A percentile compares a stretch with the other conserved stretches of the same genome.
Evolutionary conservation across 164 flowering plant genomes (phyloP).

Genomic region (Macadamia integrifolia): DNA sequence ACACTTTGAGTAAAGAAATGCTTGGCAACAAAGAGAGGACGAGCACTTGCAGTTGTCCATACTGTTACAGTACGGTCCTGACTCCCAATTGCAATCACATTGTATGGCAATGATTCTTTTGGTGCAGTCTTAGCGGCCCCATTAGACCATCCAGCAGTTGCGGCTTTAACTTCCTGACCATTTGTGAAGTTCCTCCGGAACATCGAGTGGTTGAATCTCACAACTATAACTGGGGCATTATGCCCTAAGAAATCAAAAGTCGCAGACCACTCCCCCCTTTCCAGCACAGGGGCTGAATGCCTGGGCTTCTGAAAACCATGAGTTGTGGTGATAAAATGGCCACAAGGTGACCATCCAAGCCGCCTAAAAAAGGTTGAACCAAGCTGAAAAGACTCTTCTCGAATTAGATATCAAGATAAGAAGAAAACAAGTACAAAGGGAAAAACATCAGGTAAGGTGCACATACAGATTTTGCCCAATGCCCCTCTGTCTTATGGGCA

Average conservation of each 20-base stretch:
- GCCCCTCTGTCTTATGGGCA: conserved; percentile 95
- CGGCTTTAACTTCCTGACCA: conserved; percentile 56
- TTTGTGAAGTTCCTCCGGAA: conserved; percentile 55
- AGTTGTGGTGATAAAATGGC: conserved; percentile 97
- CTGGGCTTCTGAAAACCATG: conserved; percentile 99
- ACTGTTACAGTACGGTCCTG: conserved; percentile 98
- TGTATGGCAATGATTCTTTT: conserved; percentile 81
- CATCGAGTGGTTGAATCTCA: conserved; percentile 96
- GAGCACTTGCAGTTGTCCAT: conserved; percentile 99
- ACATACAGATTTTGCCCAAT: conserved; percentile 94
- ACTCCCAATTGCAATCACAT: conserved; percentile 96
- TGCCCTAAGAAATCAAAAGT: conserved; percentile 98
- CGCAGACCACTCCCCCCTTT: conserved; percentile 99
- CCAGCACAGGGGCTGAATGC: conserved; percentile 98
- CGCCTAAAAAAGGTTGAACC: conserved; percentile 98
- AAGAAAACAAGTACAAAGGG: background rate
- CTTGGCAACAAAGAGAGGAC: conserved; percentile 98
- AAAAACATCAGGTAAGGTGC: background rate
- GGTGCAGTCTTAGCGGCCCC: conserved; percentile 62
- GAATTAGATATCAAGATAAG: conserved; percentile 9
- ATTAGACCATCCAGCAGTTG: conserved; percentile 77
- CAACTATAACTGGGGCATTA: conserved; percentile 95
- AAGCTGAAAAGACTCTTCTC: conserved; percentile 51
- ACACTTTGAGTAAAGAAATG: conserved; percentile 97
- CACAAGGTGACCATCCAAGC: conserved; percentile 99